Evolutionary conservation across 371 early-diverging fungal species (phyloP), one percentile per base, ranked within the genome.

Genomic region (Apophysomyces ossiformis): DNA sequence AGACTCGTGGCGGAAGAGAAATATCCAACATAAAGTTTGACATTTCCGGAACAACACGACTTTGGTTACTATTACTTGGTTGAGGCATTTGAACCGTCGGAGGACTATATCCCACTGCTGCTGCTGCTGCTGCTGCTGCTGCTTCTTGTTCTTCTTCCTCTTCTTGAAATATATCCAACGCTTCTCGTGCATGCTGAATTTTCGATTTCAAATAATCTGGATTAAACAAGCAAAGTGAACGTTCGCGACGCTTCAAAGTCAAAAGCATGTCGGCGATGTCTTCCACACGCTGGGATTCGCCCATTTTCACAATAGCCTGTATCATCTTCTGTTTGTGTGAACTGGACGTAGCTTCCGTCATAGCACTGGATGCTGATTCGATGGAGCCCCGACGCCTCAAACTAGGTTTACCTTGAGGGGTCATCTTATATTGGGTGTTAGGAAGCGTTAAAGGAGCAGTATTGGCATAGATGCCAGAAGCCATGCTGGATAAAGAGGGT

Each of bases 261-360:
- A 85, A 45, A 18, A 85, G 50, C 72, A 85, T 71, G 9, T 80
- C 80, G 2, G 77, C 81, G 57, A 85, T 78, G 54, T 83, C 85
- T 1, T 76, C 69, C 3, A 66, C 56, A 16, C 74, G 57, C 8
- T 61, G 41, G 5, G 64, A 61, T 13, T 72, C 68, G 6, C 77
- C 68, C 36, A 64, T 37, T 43, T 67, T 63, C n/a, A 60, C 11
- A 4, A 80, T 69, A 18, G 72, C 77, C 8, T 75, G 63, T 16
- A 64, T 61, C 63, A 76, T 62, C 15, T 74, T 66, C 26, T 77
- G 64, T 6, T 68, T 66, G 43, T 77, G 71, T 15, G 64, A 16
- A 36, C 36, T 57, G 0, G 76, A 65, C 18, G 60, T 76, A 5
- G 64, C 70, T 44, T 69, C 76, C 0, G 79, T 79, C 69, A 74